A percentile compares a stretch with the other conserved stretches of the same genome.
These are phyloP conservation scores for Dendrocalamus sinicus DNA, from an alignment of 176 grass and related monocot species.

Conservation along the genomic window DNA sequence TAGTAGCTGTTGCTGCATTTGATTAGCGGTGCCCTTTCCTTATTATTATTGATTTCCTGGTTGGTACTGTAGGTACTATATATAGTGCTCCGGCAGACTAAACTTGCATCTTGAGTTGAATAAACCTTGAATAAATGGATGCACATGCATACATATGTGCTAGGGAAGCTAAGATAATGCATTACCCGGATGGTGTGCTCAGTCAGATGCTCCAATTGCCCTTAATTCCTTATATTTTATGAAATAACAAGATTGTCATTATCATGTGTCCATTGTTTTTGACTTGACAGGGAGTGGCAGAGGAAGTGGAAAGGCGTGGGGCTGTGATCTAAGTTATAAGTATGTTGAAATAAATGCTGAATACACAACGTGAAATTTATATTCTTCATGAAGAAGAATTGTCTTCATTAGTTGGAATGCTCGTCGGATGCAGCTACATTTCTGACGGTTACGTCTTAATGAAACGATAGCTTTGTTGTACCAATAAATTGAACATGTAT, in stretches of 20 bases:
- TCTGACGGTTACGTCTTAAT: slow-evolving; percentile 2
- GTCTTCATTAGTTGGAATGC: slow-evolving; percentile 28
- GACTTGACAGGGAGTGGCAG: slow-evolving; percentile 57
- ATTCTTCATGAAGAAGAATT: not conserved
- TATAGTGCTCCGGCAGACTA: not conserved
- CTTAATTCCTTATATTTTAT: slow-evolving; percentile 21
- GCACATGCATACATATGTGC: not conserved
- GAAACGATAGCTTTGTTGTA: slow-evolving; percentile 35
- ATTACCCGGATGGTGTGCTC: not conserved
- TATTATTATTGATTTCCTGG: slow-evolving; percentile 13
- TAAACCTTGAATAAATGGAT: slow-evolving; percentile 35
- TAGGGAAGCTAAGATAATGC: not conserved
- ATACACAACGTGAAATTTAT: slow-evolving; percentile 71
- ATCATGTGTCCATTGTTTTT: not conserved
- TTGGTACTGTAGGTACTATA: not conserved
- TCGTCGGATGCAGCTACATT: not conserved
- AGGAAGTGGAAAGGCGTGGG: slow-evolving; percentile 86
- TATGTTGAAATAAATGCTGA: slow-evolving; percentile 99
- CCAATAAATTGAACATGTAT: slow-evolving; percentile 20
- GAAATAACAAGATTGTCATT: slow-evolving; percentile 7
- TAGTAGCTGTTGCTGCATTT: not conserved
- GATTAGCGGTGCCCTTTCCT: not conserved
- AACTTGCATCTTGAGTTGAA: slow-evolving; percentile 17
- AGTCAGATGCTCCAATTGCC: not conserved
- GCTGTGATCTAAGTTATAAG: slow-evolving; percentile 95